phyloP scores from a whole-genome alignment of 768 basidiomycete species.

The Mycena rebaudengoi region DNA sequence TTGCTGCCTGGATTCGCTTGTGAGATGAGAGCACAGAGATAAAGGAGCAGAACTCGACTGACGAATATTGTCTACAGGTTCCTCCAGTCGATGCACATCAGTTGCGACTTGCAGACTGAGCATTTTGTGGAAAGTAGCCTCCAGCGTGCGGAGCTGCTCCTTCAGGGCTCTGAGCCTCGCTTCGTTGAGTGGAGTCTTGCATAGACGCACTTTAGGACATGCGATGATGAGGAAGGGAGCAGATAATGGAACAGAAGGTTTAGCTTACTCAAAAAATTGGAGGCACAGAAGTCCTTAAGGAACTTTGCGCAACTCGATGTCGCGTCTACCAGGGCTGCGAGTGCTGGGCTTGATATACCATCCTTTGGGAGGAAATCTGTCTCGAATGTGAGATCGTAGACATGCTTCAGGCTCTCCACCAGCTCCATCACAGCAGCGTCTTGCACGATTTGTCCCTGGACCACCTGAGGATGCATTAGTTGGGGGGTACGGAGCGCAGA shows the following conservation, averaged over 20 bases:
- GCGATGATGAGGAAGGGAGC: background rate
- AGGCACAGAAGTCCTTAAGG: background rate
- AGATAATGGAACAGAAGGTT: no score
- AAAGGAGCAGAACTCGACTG: no score
- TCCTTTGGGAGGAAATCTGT: background rate
- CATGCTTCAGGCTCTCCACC: background rate
- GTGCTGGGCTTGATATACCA: background rate
- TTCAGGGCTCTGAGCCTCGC: no score
- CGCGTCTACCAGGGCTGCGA: background rate
- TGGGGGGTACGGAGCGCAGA: background rate
- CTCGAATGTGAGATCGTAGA: background rate
- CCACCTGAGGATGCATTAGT: background rate
- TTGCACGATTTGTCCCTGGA: conserved; percentile 12
- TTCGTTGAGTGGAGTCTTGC: background rate
- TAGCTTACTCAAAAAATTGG: background rate
- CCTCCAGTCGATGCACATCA: no score
- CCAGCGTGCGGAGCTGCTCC: no score
- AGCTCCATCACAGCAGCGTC: background rate
- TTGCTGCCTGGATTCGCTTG: no score
- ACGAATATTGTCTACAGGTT: no score
- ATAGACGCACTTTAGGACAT: background rate
- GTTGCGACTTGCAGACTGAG: no score
- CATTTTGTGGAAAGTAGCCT: no score
- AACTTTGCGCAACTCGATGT: conserved; percentile 7
- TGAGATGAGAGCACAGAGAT: no score